Evolutionary conservation across 306 rosid genomes (phyloP).

Genomic region (Glycine soja): DNA sequence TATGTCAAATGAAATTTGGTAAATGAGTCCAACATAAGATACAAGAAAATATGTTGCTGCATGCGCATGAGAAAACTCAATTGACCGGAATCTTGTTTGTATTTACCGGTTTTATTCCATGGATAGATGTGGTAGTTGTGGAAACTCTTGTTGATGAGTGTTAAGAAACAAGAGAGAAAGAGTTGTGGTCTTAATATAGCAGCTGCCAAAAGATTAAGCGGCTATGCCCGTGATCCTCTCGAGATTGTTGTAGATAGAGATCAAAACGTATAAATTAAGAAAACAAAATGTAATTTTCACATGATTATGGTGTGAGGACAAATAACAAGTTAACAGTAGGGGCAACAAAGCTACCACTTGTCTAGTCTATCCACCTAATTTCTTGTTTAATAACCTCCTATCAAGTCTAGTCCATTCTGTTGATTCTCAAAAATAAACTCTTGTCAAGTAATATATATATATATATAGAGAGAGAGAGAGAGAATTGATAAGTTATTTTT

Average conservation of each 20-base stretch:
- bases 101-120: not conserved
- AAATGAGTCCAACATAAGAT: not conserved
- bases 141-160: not conserved
- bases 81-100: conserved; percentile 39
- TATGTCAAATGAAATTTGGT: not conserved
- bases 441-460: no score
- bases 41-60: not conserved
- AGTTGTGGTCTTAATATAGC: not conserved
- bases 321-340: not conserved
- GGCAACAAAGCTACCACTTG: not conserved
- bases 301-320: not conserved
- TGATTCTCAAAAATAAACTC: not conserved
- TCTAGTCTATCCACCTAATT: not conserved
- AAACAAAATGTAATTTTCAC: not conserved
- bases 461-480: no score
- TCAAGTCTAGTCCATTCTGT: not conserved
- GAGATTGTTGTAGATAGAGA: not conserved
- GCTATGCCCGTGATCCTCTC: conserved; percentile 27
- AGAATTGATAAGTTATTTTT: no score
- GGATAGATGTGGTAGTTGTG: not conserved
- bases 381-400: not conserved
- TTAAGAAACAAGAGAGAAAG: not conserved
- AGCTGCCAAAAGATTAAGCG: conserved; percentile 23
- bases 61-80: not conserved
- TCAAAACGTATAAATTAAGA: not conserved